These are phyloP conservation scores for Globisporangium okanoganense DNA, from an alignment of 352 stramenopile genomes.

Conservation along the genomic window DNA sequence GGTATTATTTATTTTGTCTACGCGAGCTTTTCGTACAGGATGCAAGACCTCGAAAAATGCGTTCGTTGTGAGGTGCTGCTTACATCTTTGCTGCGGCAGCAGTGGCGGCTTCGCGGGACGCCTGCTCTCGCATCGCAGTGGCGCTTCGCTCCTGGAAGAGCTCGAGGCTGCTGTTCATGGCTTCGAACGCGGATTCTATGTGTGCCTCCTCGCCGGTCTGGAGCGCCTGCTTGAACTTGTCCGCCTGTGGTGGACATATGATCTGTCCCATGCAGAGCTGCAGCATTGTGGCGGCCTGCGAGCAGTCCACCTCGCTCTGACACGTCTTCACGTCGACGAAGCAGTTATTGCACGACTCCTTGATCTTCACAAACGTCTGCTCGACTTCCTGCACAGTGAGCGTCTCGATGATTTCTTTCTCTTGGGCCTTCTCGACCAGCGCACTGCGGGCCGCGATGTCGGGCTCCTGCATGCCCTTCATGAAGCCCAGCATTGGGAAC, in stretches of 20 bases:
- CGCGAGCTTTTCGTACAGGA: neutral
- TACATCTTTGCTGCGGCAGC: slow-evolving; percentile 20
- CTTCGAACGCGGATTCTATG: slow-evolving; percentile 72
- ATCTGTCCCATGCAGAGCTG: slow-evolving; percentile 89
- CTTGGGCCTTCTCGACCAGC: slow-evolving; percentile 39
- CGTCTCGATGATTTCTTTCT: slow-evolving; percentile 36
- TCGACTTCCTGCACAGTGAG: slow-evolving; percentile 72
- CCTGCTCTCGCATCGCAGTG: slow-evolving; percentile 69
- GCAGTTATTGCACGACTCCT: slow-evolving; percentile 77
- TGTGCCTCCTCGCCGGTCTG: slow-evolving; percentile 54
- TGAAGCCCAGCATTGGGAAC: slow-evolving; percentile 53
- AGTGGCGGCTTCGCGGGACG: slow-evolving; percentile 56
- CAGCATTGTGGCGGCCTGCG: slow-evolving; percentile 80
- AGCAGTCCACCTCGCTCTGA: slow-evolving; percentile 72
- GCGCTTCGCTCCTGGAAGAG: slow-evolving; percentile 78
- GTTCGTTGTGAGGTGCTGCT: slow-evolving; percentile 2
- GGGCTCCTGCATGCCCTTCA: slow-evolving; percentile 45
- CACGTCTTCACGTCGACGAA: slow-evolving; percentile 80
- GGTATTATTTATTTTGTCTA: slow-evolving; percentile 24
- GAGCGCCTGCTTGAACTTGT: slow-evolving; percentile 64
- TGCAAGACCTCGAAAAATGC: slow-evolving; percentile 3
- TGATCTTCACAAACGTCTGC: slow-evolving; percentile 80
- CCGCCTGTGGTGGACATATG: slow-evolving; percentile 70
- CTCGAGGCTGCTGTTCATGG: slow-evolving; percentile 73
- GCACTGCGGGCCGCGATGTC: slow-evolving; percentile 45